Base-by-base conservation (phyloP, 768 basidiomycete species). In the Rhodosporidiobolus sp. region DNA sequence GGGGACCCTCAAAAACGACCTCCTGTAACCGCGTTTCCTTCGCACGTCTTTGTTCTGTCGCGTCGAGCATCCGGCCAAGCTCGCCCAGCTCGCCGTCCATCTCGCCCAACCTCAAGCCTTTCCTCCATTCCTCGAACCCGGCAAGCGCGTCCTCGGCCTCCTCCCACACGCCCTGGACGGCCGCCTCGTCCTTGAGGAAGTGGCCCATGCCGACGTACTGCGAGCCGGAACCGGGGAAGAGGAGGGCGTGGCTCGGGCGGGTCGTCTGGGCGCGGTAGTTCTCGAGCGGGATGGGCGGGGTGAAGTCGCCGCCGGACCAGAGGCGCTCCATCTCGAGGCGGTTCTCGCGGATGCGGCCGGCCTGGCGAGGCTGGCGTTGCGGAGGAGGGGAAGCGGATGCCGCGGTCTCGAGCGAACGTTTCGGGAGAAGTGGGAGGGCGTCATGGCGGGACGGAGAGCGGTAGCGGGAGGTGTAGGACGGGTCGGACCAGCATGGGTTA, bases 81-180 rank as follows among this genome's bases (percentile, higher is more conserved):
- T 35, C 48, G 20, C 70, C 78, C 22, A 77, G 45, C 71, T 75
- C 65, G n/a, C 73, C 70, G 4, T 76, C 74, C 38, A 72, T 26
- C 52, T 79, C 64, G 54, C 77, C 65, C 52, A 79, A 49, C 59
- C 67, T 49, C 17, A 79, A 49, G 8, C 67, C 68, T 28, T 59
- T 69, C 57, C 76, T 56, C 78, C 78, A 79, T 24, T 65, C 59
- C 56, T 79, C 78, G 46, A 78, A 79, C 9, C 76, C 72, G 4
- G 52, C 67, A 5, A 79, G 70, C 32, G 76, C 77, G 24, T 78
- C 66, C 50, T 77, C 73, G n/a, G 78, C 78, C 67, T 79, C 78
- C 34, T 59, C 68, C 78, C 78, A 79, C 11, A 73, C 73, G 45
- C 72, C 67, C 30, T 69, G 54, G 17, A 73, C 74, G 9, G 69